These are phyloP conservation scores for Scheffersomyces segobiensis DNA, from an alignment of 1,139 yeast genomes.

Conservation along the genomic window DNA sequence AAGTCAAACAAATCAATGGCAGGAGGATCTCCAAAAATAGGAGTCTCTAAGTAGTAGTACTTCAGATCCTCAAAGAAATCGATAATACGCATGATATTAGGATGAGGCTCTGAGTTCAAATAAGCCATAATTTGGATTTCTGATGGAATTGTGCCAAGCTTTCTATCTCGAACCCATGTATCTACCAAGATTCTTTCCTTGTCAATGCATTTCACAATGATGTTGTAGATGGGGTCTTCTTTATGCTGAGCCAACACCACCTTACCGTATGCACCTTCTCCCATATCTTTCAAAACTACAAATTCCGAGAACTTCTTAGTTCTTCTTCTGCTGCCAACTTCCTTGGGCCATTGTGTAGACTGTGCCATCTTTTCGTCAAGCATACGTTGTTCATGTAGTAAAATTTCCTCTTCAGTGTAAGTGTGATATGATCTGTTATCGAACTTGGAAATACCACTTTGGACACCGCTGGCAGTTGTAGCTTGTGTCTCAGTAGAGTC, in stretches of 20 bases:
- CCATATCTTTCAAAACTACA: conserved; percentile 71
- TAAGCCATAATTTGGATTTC: conserved; percentile 92
- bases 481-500: background rate
- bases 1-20: conserved; percentile 90
- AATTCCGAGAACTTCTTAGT: conserved; percentile 74
- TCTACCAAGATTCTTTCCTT: conserved; percentile 92
- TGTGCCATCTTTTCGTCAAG: conserved; percentile 32
- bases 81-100: conserved; percentile 76
- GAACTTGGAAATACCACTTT: background rate
- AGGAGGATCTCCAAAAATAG: conserved; percentile 84
- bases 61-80: conserved; percentile 92
- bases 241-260: conserved; percentile 78
- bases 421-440: conserved; percentile 10
- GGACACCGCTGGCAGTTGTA: background rate
- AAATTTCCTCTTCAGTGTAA: conserved; percentile 41
- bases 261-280: conserved; percentile 96
- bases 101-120: conserved; percentile 74
- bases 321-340: conserved; percentile 61
- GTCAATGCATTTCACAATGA: conserved; percentile 85
- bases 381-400: conserved; percentile 44
- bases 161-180: conserved; percentile 94
- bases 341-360: conserved; percentile 53
- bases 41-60: conserved; percentile 86
- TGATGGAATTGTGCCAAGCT: conserved; percentile 88
- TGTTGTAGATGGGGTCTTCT: conserved; percentile 59